Base-by-base conservation (phyloP, 2,329 filamentous ascomycete genomes). In the Talaromyces sp. region DNA sequence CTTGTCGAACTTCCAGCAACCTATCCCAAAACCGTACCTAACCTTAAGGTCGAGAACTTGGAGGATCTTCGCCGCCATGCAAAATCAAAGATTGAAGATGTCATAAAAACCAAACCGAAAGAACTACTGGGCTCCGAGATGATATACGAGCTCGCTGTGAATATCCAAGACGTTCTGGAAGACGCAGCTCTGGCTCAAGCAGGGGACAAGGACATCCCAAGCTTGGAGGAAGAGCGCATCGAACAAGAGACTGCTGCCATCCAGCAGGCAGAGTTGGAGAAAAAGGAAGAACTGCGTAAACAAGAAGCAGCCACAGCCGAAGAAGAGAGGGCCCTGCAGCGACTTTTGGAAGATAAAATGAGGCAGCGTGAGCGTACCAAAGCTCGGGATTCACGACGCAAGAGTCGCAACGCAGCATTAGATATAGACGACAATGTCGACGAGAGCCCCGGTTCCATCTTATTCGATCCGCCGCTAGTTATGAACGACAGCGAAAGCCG, bases 141-240 rank as follows among this genome's bases (percentile, higher is more conserved):
- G 85, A 86, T 89, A 8, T 84, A 85, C 69, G 83, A 85, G 42
- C 80, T 89, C 59, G 83, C 84, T 1, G 78, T 82, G 55, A 79
- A 83, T 4, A 83, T 89, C 33, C 82, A 86, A 66, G 87, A 90
- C 63, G 80, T 94, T 9, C 82, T 98, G 4, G 92, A 97, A 75
- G 91, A 96, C 73, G 91, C 91, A n/a, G 90, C 92, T 1, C 83
- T 88, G 66, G 87, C 88, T 31, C 90, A 90, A 67, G 88, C 89
- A 55, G 85, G 88, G 60, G 90, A 91, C 34, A 85, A 87, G 60
- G 85, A 92, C 64, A 79, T 96, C 16, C 92, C 92, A 1, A 96
- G 92, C 34, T 81, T 98, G 6, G 92, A 96, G 70, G 92, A 96
- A 69, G 93, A 98, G 75, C 86, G 93, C 44, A 92, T 90, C 31